Base-by-base conservation (phyloP, 805 yeast species). In the Candida ponderosae region DNA sequence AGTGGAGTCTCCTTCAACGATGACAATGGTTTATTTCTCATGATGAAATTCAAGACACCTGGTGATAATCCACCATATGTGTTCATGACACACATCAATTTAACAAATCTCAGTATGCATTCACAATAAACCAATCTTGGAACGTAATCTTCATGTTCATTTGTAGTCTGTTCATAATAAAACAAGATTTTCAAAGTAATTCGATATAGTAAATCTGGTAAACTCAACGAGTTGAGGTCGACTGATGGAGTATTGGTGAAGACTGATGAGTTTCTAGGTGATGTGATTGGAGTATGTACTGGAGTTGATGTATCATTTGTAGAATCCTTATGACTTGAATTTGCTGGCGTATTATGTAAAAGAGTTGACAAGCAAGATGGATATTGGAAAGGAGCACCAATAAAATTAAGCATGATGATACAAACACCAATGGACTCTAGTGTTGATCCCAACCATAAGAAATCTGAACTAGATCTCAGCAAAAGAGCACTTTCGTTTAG, bases 401-500 rank as follows among this genome's bases (percentile, higher is more conserved):
- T 55, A 47, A 66, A 77, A 11, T 80, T 68, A 34, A 85, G 62
- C 37, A 88, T 56, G 5, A 81, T 56, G 30, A 81, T 56, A 41
- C 84, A 74, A 1, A 85, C 76, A 0, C 81, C 82, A 10, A 88
- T 62, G 0, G 89, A 86, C 47, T 88, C 96, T n/a, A 90, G 54
- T 0, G 96, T 77, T 21, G 90, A 80, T 0, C 81, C 97, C 13
- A 86, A 66, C 97, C 97, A 93, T 8, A 93, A 62, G 48, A 74
- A 72, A 54, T 93, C 98, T 35, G 76, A 76, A 2, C 79, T 66
- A 11, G 73, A 66, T 41, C 75, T 76, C 37, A 87, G 59, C 18
- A 71, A 60, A 3, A 63, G 50, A 2, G 81, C 68, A 0, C 96
- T 79, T 30, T 88, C 95, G n/a, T 79, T 72, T 47, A 88, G 80